A percentile compares a stretch with the other conserved stretches of the same genome.
These are phyloP conservation scores for Rhododendron vialii DNA, from an alignment of 148 eudicot genomes.

Conservation along the genomic window DNA sequence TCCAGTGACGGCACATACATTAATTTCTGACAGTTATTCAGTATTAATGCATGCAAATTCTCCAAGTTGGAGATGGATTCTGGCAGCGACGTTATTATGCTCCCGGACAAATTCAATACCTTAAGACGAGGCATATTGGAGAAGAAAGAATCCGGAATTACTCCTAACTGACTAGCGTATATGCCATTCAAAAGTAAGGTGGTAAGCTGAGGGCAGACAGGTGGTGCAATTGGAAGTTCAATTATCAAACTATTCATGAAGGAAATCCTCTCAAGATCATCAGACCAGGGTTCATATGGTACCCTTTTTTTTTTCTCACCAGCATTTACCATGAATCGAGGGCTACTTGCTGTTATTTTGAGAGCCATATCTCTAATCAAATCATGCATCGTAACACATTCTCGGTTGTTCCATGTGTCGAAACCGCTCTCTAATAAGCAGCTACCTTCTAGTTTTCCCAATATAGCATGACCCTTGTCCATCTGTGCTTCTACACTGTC, in stretches of 20 bases:
- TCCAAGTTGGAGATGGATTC: no score
- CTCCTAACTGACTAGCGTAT: fast-evolving
- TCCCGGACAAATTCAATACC: no score
- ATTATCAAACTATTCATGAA: fast-evolving
- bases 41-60: no score
- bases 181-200: no score
- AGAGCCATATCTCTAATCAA: neutral
- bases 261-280: neutral
- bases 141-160: no score
- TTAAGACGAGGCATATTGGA: no score
- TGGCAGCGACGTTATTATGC: fast-evolving
- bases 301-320: neutral
- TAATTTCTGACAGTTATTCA: no score
- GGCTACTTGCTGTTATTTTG: neutral
- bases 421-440: neutral
- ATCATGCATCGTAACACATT: neutral
- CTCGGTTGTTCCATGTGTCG: fast-evolving
- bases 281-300: neutral
- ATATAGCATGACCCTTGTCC: neutral
- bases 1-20: no score
- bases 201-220: no score
- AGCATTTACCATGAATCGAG: neutral
- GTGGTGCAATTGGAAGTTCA: neutral
- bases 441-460: neutral
- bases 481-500: neutral